Conservation (phyloP, 2,329 filamentous ascomycete species). For the Claviceps lovelessii region DNA sequence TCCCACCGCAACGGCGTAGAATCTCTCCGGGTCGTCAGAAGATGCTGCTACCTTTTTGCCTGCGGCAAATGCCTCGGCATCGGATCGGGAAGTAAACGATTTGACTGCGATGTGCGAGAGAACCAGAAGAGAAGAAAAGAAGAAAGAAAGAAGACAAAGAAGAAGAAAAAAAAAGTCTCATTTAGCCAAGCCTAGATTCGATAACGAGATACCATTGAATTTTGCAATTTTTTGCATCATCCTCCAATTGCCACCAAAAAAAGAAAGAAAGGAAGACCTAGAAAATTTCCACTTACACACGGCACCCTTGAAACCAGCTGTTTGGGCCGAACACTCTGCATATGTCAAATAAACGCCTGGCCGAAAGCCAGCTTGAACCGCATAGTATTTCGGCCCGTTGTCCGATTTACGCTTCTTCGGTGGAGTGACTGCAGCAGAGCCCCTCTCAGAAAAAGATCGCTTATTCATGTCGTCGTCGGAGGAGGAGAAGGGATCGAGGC, state of each 20-base stretch:
- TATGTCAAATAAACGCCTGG: conserved; percentile 50
- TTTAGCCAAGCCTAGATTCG: background rate
- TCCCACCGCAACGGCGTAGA: conserved; percentile 49
- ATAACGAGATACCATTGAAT: background rate
- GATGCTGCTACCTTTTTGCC: conserved; percentile 34
- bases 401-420: conserved; percentile 37
- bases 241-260: background rate
- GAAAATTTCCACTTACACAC: conserved; percentile 41
- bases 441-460: conserved; percentile 12
- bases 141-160: background rate
- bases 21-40: conserved; percentile 30
- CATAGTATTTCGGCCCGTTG: conserved; percentile 44
- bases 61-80: conserved; percentile 65
- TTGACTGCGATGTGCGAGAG: conserved; percentile 44
- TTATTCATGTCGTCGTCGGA: conserved; percentile 17
- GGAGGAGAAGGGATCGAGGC: background rate
- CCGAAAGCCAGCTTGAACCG: conserved; percentile 39
- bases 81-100: conserved; percentile 56
- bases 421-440: conserved; percentile 7
- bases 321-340: conserved; percentile 47
- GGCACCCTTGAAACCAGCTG: conserved; percentile 47
- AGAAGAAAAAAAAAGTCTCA: background rate
- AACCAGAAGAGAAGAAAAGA: background rate
- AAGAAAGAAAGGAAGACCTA: too few species aligned
- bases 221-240: background rate